phyloP scores from a whole-genome alignment of 176 grass and related monocot genomes.

The Avena atlantica region DNA sequence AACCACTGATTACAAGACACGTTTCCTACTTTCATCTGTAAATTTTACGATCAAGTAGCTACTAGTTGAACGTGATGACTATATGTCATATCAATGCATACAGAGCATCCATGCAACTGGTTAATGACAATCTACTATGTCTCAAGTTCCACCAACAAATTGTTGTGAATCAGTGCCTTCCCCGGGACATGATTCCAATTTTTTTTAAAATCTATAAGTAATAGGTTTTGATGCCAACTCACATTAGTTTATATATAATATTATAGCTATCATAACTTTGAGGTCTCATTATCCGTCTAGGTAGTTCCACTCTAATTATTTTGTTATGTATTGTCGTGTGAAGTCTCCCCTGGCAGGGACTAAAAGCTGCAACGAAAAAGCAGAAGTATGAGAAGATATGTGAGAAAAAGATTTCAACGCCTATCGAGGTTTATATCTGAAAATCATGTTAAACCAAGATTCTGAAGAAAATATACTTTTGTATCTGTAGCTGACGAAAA shows the following conservation, averaged over 20 bases:
- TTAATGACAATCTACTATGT: not conserved
- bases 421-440: conserved; percentile 74
- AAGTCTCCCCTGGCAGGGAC: conserved; percentile 96
- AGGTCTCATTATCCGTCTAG: not conserved
- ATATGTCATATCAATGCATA: not conserved
- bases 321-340: conserved; percentile 37
- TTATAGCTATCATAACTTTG: not conserved
- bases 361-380: conserved; percentile 96
- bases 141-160: not conserved
- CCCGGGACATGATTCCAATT: not conserved
- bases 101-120: not conserved
- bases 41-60: not conserved
- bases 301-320: conserved; percentile 38
- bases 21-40: not conserved
- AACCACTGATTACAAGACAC: not conserved
- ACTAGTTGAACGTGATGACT: not conserved
- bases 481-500: conserved; percentile 26
- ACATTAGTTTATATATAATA: conserved; percentile 12
- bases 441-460: conserved; percentile 31
- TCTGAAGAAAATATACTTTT: not conserved
- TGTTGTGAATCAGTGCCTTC: not conserved
- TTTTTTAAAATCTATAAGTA: not conserved
- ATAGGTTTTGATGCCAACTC: not conserved
- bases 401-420: conserved; percentile 88
- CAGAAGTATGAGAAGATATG: conserved; percentile 98